A percentile compares a stretch with the other conserved stretches of the same genome.
phyloP scores from a whole-genome alignment of 768 basidiomycete genomes.

The Psilocybe sp. region DNA sequence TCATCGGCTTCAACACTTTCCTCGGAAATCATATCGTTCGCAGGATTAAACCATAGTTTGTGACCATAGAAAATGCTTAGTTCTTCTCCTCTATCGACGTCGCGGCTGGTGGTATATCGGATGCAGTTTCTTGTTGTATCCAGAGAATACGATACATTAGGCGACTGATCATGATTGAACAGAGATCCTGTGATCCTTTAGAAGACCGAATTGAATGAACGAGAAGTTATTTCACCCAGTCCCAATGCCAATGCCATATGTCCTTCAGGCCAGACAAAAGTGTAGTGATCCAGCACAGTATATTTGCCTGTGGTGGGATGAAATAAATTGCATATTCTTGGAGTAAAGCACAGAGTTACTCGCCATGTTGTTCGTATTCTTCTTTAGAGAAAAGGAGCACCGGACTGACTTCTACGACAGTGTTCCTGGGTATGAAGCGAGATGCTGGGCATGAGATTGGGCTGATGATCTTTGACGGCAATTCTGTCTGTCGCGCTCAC shows the following conservation, averaged over 20 bases:
- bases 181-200: conserved; percentile 51
- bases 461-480: conserved; percentile 4
- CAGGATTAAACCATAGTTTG: conserved; percentile 60
- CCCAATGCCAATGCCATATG: conserved; percentile 78
- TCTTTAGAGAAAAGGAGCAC: conserved; percentile 70
- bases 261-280: conserved; percentile 73
- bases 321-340: not conserved
- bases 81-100: conserved; percentile 62
- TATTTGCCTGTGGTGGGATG: conserved; percentile 31
- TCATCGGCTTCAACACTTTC: conserved; percentile 29
- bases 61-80: conserved; percentile 78
- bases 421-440: conserved; percentile 51
- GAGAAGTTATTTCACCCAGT: conserved; percentile 48
- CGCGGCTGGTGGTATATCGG: conserved; percentile 53
- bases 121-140: conserved; percentile 58
- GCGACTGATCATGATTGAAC: conserved; percentile 72
- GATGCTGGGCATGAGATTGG: conserved; percentile 39
- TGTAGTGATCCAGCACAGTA: conserved; percentile 72
- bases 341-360: conserved; percentile 5
- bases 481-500: conserved; percentile 29
- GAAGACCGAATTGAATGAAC: not conserved
- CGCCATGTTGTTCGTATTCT: conserved; percentile 68
- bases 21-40: conserved; percentile 3
- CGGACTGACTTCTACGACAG: conserved; percentile 81
- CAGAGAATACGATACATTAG: conserved; percentile 67